Percentiles rank a stretch among this genome's conserved stretches.
phyloP scores from a whole-genome alignment of 306 rosid genomes.

The Casuarina equisetifolia region DNA sequence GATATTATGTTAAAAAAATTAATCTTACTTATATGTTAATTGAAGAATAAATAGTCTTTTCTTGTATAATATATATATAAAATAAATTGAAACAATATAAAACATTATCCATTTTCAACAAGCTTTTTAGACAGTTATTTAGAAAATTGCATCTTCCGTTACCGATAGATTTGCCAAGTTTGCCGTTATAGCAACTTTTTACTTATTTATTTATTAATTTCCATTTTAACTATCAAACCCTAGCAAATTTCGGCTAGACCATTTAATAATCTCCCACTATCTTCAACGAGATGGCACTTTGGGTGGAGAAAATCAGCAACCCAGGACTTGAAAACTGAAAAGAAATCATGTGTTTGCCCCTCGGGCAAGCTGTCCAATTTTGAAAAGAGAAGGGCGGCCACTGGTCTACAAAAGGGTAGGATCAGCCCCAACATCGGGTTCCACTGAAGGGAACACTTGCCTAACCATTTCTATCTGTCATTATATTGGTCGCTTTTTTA shows the following conservation, averaged over 20 bases:
- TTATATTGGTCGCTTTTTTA: background rate
- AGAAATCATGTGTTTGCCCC: background rate
- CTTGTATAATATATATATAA: too few species aligned
- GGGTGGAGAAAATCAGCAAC: background rate
- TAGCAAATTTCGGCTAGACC: background rate
- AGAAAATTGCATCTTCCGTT: too few species aligned
- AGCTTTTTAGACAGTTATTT: too few species aligned
- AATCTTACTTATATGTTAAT: too few species aligned
- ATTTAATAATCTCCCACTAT: background rate
- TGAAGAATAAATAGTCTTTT: too few species aligned
- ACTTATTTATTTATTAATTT: too few species aligned
- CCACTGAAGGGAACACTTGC: slow-evolving; percentile 49
- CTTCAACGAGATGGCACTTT: slow-evolving; percentile 2
- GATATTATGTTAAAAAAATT: too few species aligned
- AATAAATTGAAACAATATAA: too few species aligned
- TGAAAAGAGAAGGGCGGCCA: slow-evolving; percentile 15
- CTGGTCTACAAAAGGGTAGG: slow-evolving; percentile 26
- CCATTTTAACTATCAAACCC: too few species aligned
- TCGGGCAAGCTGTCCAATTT: background rate
- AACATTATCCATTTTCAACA: too few species aligned
- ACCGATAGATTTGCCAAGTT: too few species aligned
- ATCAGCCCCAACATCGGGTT: slow-evolving; percentile 55
- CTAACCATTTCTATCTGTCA: slow-evolving; percentile 22
- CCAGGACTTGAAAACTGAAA: slow-evolving; percentile 5
- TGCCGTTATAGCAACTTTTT: too few species aligned